These are phyloP conservation scores for Ophiostoma quercus DNA, from an alignment of 2,329 filamentous ascomycete genomes.

Conservation along the genomic window DNA sequence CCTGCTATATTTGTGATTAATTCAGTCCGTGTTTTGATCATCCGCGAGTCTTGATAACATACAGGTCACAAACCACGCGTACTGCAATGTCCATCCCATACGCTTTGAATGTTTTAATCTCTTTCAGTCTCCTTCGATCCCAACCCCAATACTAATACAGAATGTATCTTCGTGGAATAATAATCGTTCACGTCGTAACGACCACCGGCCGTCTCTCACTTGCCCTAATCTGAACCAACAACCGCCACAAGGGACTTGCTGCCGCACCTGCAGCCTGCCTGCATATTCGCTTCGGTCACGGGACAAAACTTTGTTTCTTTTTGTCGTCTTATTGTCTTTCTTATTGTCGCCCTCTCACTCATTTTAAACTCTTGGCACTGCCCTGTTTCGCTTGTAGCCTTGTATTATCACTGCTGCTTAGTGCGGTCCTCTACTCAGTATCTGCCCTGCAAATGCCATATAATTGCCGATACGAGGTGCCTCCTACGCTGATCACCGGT, in stretches of 20 bases:
- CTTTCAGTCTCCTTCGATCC: no score
- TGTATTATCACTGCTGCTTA: no score
- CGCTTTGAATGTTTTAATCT: background rate
- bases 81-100: background rate
- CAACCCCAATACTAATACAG: background rate
- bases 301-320: conserved; percentile 2
- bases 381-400: background rate
- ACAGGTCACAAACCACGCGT: background rate
- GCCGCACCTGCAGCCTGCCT: conserved; percentile 3
- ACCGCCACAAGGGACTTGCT: background rate
- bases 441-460: background rate
- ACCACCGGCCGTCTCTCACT: background rate
- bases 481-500: background rate
- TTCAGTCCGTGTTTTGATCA: background rate
- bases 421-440: no score
- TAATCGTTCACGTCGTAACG: background rate
- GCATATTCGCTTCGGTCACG: conserved; percentile 3
- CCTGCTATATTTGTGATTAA: no score
- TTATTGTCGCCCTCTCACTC: background rate
- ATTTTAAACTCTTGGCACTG: background rate
- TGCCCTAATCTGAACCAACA: background rate
- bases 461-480: background rate
- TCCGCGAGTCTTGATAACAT: background rate
- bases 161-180: no score
- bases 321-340: background rate